Conservation (phyloP, 2,329 filamentous ascomycete genomes). For the Apiospora aurea region DNA sequence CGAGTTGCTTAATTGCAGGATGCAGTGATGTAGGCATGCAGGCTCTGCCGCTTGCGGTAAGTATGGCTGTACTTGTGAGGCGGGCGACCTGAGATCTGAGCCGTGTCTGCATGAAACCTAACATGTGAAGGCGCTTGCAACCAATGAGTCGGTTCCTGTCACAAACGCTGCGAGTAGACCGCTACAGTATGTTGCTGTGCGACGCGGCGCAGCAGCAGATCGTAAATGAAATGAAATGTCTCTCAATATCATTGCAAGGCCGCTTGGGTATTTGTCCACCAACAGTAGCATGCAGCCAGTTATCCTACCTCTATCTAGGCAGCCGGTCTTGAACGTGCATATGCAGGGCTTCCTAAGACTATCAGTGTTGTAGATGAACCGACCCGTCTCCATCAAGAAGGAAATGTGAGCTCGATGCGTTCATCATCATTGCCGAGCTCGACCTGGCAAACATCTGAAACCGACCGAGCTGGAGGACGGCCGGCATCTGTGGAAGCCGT, state of each 20-base stretch:
- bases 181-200: not conserved
- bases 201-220: not conserved
- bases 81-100: not conserved
- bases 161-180: not conserved
- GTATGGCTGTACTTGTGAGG: constrained; percentile 9
- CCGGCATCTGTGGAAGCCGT: not conserved
- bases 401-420: not conserved
- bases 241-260: not conserved
- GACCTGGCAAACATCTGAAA: not conserved
- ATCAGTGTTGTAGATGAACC: not conserved
- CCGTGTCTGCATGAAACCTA: constrained; percentile 13
- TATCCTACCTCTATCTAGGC: not conserved
- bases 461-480: not conserved
- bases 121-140: constrained; percentile 9
- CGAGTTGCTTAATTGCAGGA: not conserved
- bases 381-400: no score
- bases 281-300: not conserved
- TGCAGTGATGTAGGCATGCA: not conserved
- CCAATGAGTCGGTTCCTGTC: constrained; percentile 1
- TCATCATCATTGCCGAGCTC: not conserved
- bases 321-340: not conserved
- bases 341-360: not conserved
- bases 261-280: not conserved
- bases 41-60: not conserved
- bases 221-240: not conserved